Conservation (phyloP, 2,329 filamentous ascomycete genomes). For the Aureobasidium sp. region DNA sequence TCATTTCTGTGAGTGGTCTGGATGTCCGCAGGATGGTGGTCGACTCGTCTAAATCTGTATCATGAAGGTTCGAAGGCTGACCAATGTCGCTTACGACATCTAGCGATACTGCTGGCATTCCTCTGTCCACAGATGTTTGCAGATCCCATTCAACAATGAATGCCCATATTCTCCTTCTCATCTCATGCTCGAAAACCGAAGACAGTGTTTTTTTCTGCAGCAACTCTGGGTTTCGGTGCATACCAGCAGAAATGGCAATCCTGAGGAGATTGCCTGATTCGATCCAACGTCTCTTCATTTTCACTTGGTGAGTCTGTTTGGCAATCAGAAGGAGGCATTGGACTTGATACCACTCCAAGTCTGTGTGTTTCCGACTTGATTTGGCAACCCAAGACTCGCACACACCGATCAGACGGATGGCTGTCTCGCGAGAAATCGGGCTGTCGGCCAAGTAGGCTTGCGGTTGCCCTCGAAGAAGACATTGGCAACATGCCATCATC, state of each 20-base stretch:
- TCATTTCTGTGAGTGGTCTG: conserved; percentile 19
- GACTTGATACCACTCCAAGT: conserved; percentile 41
- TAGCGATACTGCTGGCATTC: conserved; percentile 39
- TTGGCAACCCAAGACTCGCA: conserved; percentile 34
- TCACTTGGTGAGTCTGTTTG: conserved; percentile 42
- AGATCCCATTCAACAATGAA: conserved; percentile 50
- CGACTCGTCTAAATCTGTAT: conserved; percentile 36
- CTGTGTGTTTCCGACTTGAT: conserved; percentile 46
- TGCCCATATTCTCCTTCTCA: conserved; percentile 49
- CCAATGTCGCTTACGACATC: conserved; percentile 41
- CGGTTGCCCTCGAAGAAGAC: conserved; percentile 20
- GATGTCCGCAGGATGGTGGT: conserved; percentile 18
- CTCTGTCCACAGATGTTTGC: conserved; percentile 46
- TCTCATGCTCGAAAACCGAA: conserved; percentile 40
- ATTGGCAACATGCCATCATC: conserved; percentile 32
- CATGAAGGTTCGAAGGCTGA: conserved; percentile 43
- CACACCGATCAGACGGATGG: conserved; percentile 29
- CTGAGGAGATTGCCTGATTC: conserved; percentile 42
- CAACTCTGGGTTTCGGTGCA: conserved; percentile 41
- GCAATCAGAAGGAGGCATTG: conserved; percentile 44
- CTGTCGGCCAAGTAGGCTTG: conserved; percentile 36
- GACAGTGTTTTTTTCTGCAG: conserved; percentile 24
- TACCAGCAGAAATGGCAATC: conserved; percentile 44
- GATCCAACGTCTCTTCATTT: conserved; percentile 47
- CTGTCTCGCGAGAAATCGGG: conserved; percentile 31